These are phyloP conservation scores for Citrus glauca DNA, from an alignment of 345 rosid species.

Conservation along the genomic window DNA sequence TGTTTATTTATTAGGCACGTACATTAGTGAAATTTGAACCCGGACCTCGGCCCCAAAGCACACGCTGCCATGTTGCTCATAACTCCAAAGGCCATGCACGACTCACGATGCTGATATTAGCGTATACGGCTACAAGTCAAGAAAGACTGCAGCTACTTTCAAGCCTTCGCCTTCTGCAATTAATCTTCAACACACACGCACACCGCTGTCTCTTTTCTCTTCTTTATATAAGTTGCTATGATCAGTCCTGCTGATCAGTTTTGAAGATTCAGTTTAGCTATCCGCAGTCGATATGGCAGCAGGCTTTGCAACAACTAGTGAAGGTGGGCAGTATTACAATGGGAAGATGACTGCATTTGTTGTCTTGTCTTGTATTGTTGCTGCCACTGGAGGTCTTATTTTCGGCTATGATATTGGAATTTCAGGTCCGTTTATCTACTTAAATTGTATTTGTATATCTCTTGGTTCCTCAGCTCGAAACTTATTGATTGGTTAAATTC, in stretches of 20 bases:
- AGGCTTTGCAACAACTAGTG: slow-evolving; percentile 26
- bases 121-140: background rate
- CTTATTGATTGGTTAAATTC: too few species aligned
- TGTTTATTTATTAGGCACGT: too few species aligned
- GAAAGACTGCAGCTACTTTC: background rate
- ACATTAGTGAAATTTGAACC: too few species aligned
- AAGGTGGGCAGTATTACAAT: slow-evolving; percentile 25
- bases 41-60: too few species aligned
- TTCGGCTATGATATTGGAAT: slow-evolving; percentile 89
- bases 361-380: slow-evolving; percentile 69
- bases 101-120: background rate
- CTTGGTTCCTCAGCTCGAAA: background rate
- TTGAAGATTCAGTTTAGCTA: background rate
- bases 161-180: background rate
- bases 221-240: background rate
- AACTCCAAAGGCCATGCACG: too few species aligned
- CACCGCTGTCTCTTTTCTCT: background rate
- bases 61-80: background rate
- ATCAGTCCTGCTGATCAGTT: background rate
- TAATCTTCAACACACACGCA: background rate
- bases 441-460: background rate
- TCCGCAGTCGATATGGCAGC: slow-evolving; percentile 38
- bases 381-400: slow-evolving; percentile 87
- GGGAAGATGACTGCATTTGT: slow-evolving; percentile 63
- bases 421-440: slow-evolving; percentile 39